phyloP scores from a whole-genome alignment of 257 asterid genomes.

The Solanum pimpinellifolium region DNA sequence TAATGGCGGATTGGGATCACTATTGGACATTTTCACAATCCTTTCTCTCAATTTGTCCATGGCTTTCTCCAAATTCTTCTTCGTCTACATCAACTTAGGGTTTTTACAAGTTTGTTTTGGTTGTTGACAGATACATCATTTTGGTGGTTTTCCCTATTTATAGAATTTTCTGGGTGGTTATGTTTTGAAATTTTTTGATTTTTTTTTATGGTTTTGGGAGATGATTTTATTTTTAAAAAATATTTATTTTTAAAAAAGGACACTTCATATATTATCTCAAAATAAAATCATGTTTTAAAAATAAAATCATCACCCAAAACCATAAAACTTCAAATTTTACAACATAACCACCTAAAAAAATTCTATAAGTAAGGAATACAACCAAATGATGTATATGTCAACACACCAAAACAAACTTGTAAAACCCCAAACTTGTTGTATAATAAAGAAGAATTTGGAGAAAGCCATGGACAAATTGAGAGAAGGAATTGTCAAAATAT shows the following conservation, averaged over 20 bases:
- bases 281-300: too few species aligned
- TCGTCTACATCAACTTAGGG: too few species aligned
- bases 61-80: background rate
- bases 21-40: background rate
- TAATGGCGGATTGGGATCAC: background rate
- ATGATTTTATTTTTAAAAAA: too few species aligned
- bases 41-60: background rate
- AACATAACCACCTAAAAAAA: background rate
- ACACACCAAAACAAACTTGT: too few species aligned
- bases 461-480: background rate
- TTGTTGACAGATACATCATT: too few species aligned
- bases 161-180: too few species aligned
- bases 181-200: too few species aligned
- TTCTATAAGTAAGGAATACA: background rate
- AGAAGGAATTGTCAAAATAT: background rate
- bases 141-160: too few species aligned
- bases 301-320: background rate
- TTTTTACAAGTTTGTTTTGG: too few species aligned
- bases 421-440: background rate
- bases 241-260: too few species aligned
- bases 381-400: background rate
- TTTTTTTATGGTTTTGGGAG: too few species aligned
- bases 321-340: background rate
- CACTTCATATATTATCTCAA: too few species aligned
- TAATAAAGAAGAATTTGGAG: background rate